A percentile compares a stretch with the other conserved stretches of the same genome.
Conservation (phyloP, 306 rosid species). For the Dalbergia cochinchinensis region DNA sequence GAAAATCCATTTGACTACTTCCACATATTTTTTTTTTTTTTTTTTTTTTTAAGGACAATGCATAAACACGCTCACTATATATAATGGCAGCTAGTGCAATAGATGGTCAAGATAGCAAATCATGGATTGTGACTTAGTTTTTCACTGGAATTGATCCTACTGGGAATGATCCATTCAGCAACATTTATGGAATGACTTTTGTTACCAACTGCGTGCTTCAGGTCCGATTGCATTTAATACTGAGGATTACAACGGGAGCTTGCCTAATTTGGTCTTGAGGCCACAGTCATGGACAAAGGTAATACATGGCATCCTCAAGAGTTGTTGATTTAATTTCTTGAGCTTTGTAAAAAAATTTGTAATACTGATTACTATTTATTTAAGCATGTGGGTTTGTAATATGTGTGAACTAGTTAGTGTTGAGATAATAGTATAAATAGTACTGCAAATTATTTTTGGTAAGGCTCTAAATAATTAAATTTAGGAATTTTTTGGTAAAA, state of each 20-base stretch:
- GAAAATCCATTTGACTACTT: no score
- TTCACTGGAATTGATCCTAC: neutral
- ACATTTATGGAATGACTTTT: neutral
- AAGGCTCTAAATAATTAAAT: no score
- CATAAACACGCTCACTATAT: no score
- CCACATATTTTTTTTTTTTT: no score
- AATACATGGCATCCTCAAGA: neutral
- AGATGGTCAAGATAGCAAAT: no score
- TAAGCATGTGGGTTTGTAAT: neutral
- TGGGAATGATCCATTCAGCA: neutral
- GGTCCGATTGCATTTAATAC: slow-evolving; percentile 62
- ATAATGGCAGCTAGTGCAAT: no score
- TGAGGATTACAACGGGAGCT: slow-evolving; percentile 56
- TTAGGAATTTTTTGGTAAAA: no score
- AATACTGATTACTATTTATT: neutral
- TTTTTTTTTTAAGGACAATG: no score
- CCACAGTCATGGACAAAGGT: slow-evolving; percentile 83
- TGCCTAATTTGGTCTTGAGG: slow-evolving; percentile 61
- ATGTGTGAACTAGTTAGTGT: neutral
- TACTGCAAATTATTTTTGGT: neutral
- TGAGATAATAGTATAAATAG: neutral
- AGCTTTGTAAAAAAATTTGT: neutral
- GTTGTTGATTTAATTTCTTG: neutral
- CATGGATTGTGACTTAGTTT: neutral
- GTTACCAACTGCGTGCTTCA: slow-evolving; percentile 30